Evolutionary conservation across 352 stramenopile genomes (phyloP).

Genomic region (Phytophthora pinifolia): DNA sequence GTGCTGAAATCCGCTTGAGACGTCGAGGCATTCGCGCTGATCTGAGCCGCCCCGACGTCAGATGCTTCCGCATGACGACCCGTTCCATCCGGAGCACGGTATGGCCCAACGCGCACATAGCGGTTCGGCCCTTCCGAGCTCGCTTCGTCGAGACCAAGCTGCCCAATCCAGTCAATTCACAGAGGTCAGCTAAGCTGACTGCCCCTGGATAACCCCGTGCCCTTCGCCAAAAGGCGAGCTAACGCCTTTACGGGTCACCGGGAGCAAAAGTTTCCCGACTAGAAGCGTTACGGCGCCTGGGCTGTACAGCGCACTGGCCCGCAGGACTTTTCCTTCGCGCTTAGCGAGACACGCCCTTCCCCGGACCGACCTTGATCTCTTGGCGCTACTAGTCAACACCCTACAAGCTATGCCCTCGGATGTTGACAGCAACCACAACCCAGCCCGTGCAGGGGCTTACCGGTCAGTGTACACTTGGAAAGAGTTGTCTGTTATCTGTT

Average conservation of each 20-base stretch:
- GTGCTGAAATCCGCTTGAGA: no score
- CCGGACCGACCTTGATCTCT: slow-evolving; percentile 3
- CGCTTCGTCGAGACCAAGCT: no score
- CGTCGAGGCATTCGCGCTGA: no score
- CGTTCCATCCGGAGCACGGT: no score
- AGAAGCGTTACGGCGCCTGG: neutral
- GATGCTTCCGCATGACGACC: no score
- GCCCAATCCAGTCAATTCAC: no score
- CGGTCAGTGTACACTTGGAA: slow-evolving; percentile 1
- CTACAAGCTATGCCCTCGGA: slow-evolving; percentile 4
- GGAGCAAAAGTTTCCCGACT: neutral
- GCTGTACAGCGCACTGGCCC: neutral
- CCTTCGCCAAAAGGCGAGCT: neutral
- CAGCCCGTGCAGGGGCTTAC: slow-evolving; percentile 3
- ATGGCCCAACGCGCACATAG: no score
- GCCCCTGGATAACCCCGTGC: neutral
- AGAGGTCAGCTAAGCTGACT: no score
- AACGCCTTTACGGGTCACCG: slow-evolving; percentile 5
- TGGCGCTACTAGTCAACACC: slow-evolving; percentile 1
- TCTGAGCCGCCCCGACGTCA: no score
- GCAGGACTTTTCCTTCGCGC: no score
- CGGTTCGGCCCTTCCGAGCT: no score
- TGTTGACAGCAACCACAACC: neutral
- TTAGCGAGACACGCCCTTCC: no score
- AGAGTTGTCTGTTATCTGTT: neutral